Evolutionary conservation across 1,139 yeast species (phyloP), one percentile per base, ranked within the genome.

Genomic region (Suhomyces maxii): DNA sequence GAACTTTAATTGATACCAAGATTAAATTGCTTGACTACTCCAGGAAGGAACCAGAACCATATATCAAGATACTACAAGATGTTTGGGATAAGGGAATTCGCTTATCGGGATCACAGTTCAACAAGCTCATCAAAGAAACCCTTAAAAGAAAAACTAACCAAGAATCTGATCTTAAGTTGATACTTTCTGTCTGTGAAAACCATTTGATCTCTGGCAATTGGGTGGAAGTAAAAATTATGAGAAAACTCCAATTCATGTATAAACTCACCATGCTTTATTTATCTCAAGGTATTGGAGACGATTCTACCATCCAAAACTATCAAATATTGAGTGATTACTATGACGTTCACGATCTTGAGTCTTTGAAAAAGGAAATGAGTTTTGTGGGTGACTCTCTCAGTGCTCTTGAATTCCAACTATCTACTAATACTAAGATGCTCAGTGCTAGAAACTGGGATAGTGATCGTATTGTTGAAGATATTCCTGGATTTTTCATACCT

Each of bases 131-230:
- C 25, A 49, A 47, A 6, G 51, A 53, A 31, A 34, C 63, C 4
- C 39, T 61, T 26, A 48, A 36, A 26, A 30, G 45, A n/a, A 41
- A 52, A 23, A 37, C 47, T 26, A 3, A 28, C 31, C 36, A 54
- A 8, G 44, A 47, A 14, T 40, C 48, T 11, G 45, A 52, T 8
- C 47, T 67, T 8, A 46, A 46, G n/a, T 31, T 51, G 8, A 53
- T 64, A 10, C 51, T 74, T 14, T 46, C 47, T 2, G 53, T 56
- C 26, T 60, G 69, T 40, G 78, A 74, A 50, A 51, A 58, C 10
- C 52, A 64, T 46, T 59, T 74, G 42, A 61, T 68, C 2, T 37
- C 56, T 6, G 74, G 71, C 2, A 69, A 63, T 48, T 62, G 68
- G 59, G 59, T 60, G n/a, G 72, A 70, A 41, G 55, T 57, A 9